These are phyloP conservation scores for Beauveria varroae DNA, from an alignment of 2,329 filamentous ascomycete genomes.

Conservation along the genomic window DNA sequence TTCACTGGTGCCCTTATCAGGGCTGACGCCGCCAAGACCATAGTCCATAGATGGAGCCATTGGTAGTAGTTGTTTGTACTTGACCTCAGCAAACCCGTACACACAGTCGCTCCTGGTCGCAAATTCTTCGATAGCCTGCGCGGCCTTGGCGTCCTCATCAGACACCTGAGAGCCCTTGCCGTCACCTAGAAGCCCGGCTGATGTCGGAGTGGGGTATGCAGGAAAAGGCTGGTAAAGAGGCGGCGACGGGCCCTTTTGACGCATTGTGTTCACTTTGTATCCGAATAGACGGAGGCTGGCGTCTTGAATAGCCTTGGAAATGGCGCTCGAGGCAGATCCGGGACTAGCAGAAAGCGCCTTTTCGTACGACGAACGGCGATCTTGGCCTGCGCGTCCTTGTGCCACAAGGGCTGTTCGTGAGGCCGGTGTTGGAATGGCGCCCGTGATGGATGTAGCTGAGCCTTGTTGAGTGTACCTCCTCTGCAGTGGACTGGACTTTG, in stretches of 20 bases:
- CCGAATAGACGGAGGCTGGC: slow-evolving; percentile 72
- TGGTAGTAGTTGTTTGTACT: slow-evolving; percentile 94
- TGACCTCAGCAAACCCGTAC: slow-evolving; percentile 96
- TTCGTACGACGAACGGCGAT: slow-evolving; percentile 75
- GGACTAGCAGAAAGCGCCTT: slow-evolving; percentile 61
- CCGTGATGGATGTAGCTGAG: slow-evolving; percentile 58
- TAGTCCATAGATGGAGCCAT: slow-evolving; percentile 71
- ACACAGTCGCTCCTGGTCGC: slow-evolving; percentile 93
- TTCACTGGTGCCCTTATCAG: slow-evolving; percentile 45
- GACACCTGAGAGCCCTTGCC: slow-evolving; percentile 45
- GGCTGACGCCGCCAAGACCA: slow-evolving; percentile 55
- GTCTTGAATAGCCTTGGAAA: slow-evolving; percentile 91
- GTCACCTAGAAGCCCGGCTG: slow-evolving; percentile 58
- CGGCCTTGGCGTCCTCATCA: slow-evolving; percentile 73
- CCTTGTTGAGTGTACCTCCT: slow-evolving; percentile 76
- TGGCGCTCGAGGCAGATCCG: slow-evolving; percentile 74
- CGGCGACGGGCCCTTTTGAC: slow-evolving; percentile 61
- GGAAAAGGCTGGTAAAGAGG: slow-evolving; percentile 79
- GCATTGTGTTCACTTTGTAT: slow-evolving; percentile 60
- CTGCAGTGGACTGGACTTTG: slow-evolving; percentile 55
- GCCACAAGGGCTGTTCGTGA: slow-evolving; percentile 71
- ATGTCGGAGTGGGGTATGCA: slow-evolving; percentile 63
- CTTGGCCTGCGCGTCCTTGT: slow-evolving; percentile 61
- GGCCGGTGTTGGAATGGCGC: slow-evolving; percentile 57
- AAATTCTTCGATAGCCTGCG: slow-evolving; percentile 81